Evolutionary conservation across 371 early-diverging fungal species (phyloP), one percentile per base, ranked within the genome.

Genomic region (Parasitella parasitica): DNA sequence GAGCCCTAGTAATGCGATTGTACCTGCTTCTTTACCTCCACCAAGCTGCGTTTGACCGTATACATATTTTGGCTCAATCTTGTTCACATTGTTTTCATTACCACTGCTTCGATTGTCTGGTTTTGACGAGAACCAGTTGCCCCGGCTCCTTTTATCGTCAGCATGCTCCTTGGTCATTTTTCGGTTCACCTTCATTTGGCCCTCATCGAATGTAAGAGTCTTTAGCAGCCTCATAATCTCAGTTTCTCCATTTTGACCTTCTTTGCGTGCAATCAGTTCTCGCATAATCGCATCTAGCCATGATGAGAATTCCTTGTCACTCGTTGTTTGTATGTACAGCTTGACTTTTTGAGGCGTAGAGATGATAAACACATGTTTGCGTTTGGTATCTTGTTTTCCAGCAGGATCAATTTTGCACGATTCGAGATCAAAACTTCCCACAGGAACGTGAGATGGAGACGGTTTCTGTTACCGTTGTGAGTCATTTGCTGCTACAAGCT

Each of bases 271-370:
- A 27, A 81, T 70, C 18, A 81, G 36, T 43, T 81, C 82, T 30
- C 82, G 69, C 82, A 81, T 81, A 22, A 81, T 75, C 15, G 76
- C 74, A 58, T 81, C 82, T 1, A 78, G 59, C 82, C 82, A 81
- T 12, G 66, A 36, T 20, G 77, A 63, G 34, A 75, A 69, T 36
- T 78, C 79, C 18, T 73, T 72, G 0, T 81, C 77, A 22, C 54
- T 73, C 16, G 75, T 57, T 3, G 77, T 62, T 36, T 81, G 82
- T 27, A 81, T 64, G 34, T 73, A 77, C 2, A 78, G 48, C 30
- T 70, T 78, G 39, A 77, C 72, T 41, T 69, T 71, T 43, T 65
- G 69, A 1, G 73, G 67, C 2, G 77, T 71, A 4, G 71, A 66
- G 4, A 75, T 72, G 16, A 69, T 68, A 49, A 75, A 71, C 0